A percentile compares a stretch with the other conserved stretches of the same genome.
These are phyloP conservation scores for Backusella sp. DNA, from an alignment of 192 early-diverging fungal species.

Conservation along the genomic window DNA sequence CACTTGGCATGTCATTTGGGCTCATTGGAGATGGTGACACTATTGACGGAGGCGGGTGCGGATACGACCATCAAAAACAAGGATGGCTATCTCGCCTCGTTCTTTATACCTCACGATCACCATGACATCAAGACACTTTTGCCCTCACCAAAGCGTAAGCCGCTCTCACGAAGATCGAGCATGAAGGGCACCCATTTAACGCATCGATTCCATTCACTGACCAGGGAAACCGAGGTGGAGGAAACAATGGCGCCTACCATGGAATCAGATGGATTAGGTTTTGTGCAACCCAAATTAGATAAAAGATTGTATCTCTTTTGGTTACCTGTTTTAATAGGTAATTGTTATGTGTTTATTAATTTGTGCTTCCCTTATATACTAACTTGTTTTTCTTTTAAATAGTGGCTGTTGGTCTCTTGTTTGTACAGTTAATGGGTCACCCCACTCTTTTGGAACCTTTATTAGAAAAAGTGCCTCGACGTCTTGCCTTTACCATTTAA, in stretches of 20 bases:
- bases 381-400: background rate
- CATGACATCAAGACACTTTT: background rate
- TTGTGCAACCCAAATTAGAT: slow-evolving; percentile 46
- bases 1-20: slow-evolving; percentile 67
- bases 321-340: slow-evolving; percentile 50
- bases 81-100: background rate
- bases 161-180: slow-evolving; percentile 13
- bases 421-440: background rate
- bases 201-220: slow-evolving; percentile 20
- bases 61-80: background rate
- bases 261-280: slow-evolving; percentile 27
- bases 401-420: background rate
- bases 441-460: background rate
- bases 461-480: background rate
- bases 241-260: slow-evolving; percentile 16
- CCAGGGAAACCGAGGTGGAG: background rate
- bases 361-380: background rate
- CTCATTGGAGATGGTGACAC: slow-evolving; percentile 43
- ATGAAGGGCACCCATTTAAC: slow-evolving; percentile 8
- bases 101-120: background rate
- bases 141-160: background rate
- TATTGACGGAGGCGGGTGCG: slow-evolving; percentile 51
- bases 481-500: background rate
- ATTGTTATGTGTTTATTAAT: background rate
- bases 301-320: slow-evolving; percentile 57